phyloP scores from a whole-genome alignment of 306 rosid species.

The Benincasa hispida region DNA sequence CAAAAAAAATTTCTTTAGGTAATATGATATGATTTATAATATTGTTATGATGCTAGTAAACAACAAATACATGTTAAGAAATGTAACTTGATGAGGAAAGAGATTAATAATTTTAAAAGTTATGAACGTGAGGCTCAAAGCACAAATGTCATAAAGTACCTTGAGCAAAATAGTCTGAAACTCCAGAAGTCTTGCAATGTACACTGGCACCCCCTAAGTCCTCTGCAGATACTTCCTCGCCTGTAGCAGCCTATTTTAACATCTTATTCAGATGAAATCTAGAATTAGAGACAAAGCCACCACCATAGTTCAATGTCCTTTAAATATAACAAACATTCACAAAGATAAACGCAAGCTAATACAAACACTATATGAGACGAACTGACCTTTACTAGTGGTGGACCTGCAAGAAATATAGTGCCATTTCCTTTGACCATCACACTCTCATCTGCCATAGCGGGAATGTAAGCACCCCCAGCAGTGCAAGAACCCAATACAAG shows the following conservation, averaged over 20 bases:
- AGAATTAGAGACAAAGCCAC: slow-evolving; percentile 9
- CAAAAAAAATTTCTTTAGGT: neutral
- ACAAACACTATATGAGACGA: slow-evolving; percentile 6
- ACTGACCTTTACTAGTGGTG: slow-evolving; percentile 86
- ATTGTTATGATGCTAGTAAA: neutral
- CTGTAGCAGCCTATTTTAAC: slow-evolving; percentile 80
- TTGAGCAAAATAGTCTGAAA: slow-evolving; percentile 94
- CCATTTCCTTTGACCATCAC: slow-evolving; percentile 99
- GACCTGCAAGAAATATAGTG: slow-evolving; percentile 89
- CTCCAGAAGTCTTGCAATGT: slow-evolving; percentile 94
- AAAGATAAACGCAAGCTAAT: neutral
- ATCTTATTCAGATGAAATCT: slow-evolving; percentile 14
- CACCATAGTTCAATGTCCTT: no score
- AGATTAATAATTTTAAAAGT: neutral
- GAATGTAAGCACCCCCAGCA: slow-evolving; percentile 96
- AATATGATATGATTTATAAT: neutral
- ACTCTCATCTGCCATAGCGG: slow-evolving; percentile 98
- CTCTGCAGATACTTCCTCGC: slow-evolving; percentile 92
- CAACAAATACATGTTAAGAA: neutral
- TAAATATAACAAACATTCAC: neutral
- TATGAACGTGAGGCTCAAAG: neutral
- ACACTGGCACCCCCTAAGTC: slow-evolving; percentile 84
- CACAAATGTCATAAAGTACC: slow-evolving; percentile 29
- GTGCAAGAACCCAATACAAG: slow-evolving; percentile 92
- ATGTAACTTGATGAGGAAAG: neutral